A percentile compares a stretch with the other conserved stretches of the same genome.
These are phyloP conservation scores for Capsicum pubescens DNA, from an alignment of 257 asterid genomes.

Conservation along the genomic window DNA sequence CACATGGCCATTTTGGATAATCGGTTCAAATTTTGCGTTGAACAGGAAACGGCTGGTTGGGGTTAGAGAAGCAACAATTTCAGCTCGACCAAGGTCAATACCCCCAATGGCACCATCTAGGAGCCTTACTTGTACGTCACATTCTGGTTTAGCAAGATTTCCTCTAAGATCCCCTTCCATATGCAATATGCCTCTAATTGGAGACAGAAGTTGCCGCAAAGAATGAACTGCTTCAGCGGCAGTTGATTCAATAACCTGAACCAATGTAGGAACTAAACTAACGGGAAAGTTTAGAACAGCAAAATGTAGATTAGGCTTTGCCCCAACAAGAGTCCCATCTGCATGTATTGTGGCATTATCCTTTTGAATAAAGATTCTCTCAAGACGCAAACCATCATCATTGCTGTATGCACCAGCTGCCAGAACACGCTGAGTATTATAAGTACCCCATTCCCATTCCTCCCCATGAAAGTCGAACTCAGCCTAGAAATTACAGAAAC, in stretches of 20 bases:
- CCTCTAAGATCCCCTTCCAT: slow-evolving; percentile 99
- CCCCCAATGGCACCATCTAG: slow-evolving; percentile 97
- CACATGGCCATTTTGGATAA: slow-evolving; percentile 87
- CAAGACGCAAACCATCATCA: slow-evolving; percentile 96
- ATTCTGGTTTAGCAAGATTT: slow-evolving; percentile 92
- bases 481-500: slow-evolving; percentile 52
- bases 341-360: slow-evolving; percentile 99
- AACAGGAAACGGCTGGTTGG: slow-evolving; percentile 87
- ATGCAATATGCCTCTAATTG: slow-evolving; percentile 91
- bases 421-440: slow-evolving; percentile 88
- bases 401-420: slow-evolving; percentile 98
- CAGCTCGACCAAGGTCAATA: slow-evolving; percentile 95
- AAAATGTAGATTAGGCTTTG: slow-evolving; percentile 92
- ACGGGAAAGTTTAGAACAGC: slow-evolving; percentile 96
- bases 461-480: slow-evolving; percentile 98
- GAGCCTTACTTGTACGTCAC: slow-evolving; percentile 98
- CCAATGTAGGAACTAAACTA: slow-evolving; percentile 90
- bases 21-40: slow-evolving; percentile 94
- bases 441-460: slow-evolving; percentile 99
- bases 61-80: slow-evolving; percentile 95
- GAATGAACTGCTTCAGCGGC: slow-evolving; percentile 94
- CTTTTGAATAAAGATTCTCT: slow-evolving; percentile 89
- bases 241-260: slow-evolving; percentile 90
- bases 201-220: slow-evolving; percentile 83
- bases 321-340: slow-evolving; percentile 95